Conservation (phyloP, 75 land plant genomes). For the Gnetum montanum region DNA sequence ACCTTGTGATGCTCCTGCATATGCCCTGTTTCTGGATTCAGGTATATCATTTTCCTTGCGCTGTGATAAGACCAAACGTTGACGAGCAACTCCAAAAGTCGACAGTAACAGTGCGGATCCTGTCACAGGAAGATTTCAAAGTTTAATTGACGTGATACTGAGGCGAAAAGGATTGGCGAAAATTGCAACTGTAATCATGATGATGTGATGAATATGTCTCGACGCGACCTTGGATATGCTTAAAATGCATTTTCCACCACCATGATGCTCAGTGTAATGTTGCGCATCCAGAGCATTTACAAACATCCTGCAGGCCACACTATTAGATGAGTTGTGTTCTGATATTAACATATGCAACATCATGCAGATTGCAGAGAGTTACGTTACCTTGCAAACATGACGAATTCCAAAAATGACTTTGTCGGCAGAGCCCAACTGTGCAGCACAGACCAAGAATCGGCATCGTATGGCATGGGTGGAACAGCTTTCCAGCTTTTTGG, state of each 20-base stretch:
- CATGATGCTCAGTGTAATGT: slow-evolving; percentile 64
- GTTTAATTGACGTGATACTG: background rate
- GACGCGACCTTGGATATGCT: slow-evolving; percentile 46
- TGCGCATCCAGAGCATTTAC: slow-evolving; percentile 78
- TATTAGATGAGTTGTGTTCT: background rate
- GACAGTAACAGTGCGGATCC: slow-evolving; percentile 92
- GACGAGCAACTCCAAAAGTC: slow-evolving; percentile 77
- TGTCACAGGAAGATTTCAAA: slow-evolving; percentile 13
- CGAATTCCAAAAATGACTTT: slow-evolving; percentile 26
- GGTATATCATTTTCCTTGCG: slow-evolving; percentile 72
- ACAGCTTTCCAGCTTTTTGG: slow-evolving; percentile 27
- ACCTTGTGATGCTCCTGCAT: slow-evolving; percentile 81
- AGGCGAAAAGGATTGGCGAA: background rate
- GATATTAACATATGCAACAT: background rate
- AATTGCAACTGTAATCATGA: background rate
- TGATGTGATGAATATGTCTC: background rate
- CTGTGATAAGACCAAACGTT: slow-evolving; percentile 98
- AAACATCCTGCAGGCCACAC: slow-evolving; percentile 64
- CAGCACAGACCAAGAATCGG: slow-evolving; percentile 81
- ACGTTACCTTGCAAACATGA: background rate
- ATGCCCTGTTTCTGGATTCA: slow-evolving; percentile 66
- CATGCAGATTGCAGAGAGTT: background rate
- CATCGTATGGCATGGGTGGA: slow-evolving; percentile 85
- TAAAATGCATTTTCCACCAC: slow-evolving; percentile 46
- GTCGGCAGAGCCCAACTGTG: slow-evolving; percentile 93